Percentiles rank a stretch among this genome's conserved stretches.
phyloP scores from a whole-genome alignment of 768 basidiomycete genomes.

The Lepiota brunneoincarnata region DNA sequence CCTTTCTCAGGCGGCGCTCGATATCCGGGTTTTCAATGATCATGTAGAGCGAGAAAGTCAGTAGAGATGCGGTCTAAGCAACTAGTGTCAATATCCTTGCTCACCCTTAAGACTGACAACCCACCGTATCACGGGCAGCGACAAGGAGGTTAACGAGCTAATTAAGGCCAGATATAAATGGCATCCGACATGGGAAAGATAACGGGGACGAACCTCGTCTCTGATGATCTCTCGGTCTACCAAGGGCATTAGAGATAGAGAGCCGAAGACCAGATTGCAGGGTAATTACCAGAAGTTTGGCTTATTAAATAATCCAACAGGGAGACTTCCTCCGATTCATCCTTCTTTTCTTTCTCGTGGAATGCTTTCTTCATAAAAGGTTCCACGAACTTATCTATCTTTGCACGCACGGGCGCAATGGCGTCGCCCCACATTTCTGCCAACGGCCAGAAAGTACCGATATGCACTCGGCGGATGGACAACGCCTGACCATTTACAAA shows the following conservation, averaged over 20 bases:
- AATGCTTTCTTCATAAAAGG: slow-evolving; percentile 48
- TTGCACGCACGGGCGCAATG: slow-evolving; percentile 36
- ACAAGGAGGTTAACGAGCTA: slow-evolving; percentile 49
- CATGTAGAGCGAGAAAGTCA: slow-evolving; percentile 41
- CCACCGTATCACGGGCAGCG: slow-evolving; percentile 55
- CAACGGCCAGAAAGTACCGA: slow-evolving; percentile 40
- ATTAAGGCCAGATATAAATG: background rate
- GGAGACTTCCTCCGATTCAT: slow-evolving; percentile 26
- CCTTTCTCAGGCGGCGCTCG: slow-evolving; percentile 31
- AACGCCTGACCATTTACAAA: slow-evolving; percentile 42
- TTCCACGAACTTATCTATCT: slow-evolving; percentile 46
- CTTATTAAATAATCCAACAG: slow-evolving; percentile 49
- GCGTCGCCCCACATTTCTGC: slow-evolving; percentile 51
- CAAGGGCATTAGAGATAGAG: background rate
- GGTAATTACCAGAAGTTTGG: slow-evolving; percentile 45
- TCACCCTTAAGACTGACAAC: slow-evolving; percentile 10
- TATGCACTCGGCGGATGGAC: background rate
- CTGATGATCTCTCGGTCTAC: slow-evolving; percentile 33
- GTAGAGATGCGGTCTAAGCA: slow-evolving; percentile 32
- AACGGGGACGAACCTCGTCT: slow-evolving; percentile 30
- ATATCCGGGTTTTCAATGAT: slow-evolving; percentile 36
- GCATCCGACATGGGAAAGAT: background rate
- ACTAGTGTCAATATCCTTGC: no score
- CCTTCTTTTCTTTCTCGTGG: slow-evolving; percentile 24
- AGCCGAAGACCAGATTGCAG: background rate